A percentile compares a stretch with the other conserved stretches of the same genome.
Evolutionary conservation across 495 filamentous ascomycete species (phyloP).

Genomic region (Penicillium pancosmium): DNA sequence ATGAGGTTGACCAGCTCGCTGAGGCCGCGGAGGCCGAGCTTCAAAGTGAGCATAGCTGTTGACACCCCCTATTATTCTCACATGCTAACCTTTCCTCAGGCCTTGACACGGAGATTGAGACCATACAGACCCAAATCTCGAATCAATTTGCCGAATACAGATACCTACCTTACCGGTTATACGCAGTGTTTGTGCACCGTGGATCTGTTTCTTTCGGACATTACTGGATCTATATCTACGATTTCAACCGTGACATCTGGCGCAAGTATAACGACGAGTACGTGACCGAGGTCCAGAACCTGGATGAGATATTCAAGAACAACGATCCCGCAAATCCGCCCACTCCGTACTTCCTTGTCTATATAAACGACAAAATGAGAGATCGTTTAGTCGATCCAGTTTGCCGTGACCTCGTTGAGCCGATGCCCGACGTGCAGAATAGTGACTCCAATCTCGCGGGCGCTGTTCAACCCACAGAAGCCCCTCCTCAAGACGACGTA

Average conservation of each 20-base stretch:
- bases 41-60: conserved; percentile 31
- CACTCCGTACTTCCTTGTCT: conserved; percentile 89
- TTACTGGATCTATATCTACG: conserved; percentile 96
- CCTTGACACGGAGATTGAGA: conserved; percentile 53
- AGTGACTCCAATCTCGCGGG: conserved; percentile 20
- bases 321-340: conserved; percentile 60
- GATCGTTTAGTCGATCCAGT: conserved; percentile 64
- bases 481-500: conserved; percentile 28
- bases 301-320: conserved; percentile 66
- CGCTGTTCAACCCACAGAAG: conserved; percentile 21
- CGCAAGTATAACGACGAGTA: conserved; percentile 90
- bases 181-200: conserved; percentile 89
- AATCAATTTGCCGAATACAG: conserved; percentile 61
- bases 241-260: conserved; percentile 81
- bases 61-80: neutral
- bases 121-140: conserved; percentile 55
- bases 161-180: conserved; percentile 75
- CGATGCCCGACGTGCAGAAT: conserved; percentile 17
- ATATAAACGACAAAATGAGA: conserved; percentile 67
- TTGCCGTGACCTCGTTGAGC: conserved; percentile 46
- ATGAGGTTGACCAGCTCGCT: conserved; percentile 38
- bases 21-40: conserved; percentile 39
- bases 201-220: conserved; percentile 75
- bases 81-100: conserved; percentile 28
- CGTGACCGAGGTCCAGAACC: conserved; percentile 68